phyloP scores from a whole-genome alignment of 768 basidiomycete genomes.

The Jaapia argillacea region DNA sequence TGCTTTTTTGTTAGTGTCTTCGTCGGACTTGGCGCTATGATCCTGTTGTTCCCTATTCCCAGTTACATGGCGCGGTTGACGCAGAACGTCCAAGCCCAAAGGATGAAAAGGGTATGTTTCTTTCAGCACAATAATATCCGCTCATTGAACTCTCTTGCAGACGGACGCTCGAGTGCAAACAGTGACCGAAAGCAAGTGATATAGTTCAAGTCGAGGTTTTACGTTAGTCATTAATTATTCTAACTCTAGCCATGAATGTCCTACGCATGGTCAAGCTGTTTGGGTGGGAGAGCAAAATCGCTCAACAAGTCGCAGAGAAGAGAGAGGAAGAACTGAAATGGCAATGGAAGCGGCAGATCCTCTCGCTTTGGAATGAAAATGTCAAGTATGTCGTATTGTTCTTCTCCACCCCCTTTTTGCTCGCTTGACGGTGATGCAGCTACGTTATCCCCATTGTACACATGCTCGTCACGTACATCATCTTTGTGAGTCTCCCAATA shows the following conservation, averaged over 20 bases:
- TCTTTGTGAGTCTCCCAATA: not conserved
- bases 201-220: no score
- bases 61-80: conserved; percentile 40
- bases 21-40: conserved; percentile 42
- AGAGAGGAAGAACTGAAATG: not conserved
- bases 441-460: not conserved
- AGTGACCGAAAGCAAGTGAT: conserved; percentile 22
- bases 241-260: no score
- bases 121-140: no score
- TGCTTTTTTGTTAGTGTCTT: conserved; percentile 30
- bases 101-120: conserved; percentile 46
- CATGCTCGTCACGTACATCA: not conserved
- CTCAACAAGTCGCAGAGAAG: conserved; percentile 3
- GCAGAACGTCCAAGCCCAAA: conserved; percentile 35
- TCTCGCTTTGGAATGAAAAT: not conserved
- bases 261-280: conserved; percentile 33
- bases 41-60: conserved; percentile 48
- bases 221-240: no score
- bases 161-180: conserved; percentile 25
- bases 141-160: not conserved
- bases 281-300: conserved; percentile 25
- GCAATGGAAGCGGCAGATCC: not conserved
- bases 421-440: not conserved
- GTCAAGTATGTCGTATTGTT: not conserved
- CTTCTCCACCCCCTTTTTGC: not conserved